Evolutionary conservation across 768 basidiomycete species (phyloP), one percentile per base, ranked within the genome.

Genomic region (Artomyces pyxidatus): DNA sequence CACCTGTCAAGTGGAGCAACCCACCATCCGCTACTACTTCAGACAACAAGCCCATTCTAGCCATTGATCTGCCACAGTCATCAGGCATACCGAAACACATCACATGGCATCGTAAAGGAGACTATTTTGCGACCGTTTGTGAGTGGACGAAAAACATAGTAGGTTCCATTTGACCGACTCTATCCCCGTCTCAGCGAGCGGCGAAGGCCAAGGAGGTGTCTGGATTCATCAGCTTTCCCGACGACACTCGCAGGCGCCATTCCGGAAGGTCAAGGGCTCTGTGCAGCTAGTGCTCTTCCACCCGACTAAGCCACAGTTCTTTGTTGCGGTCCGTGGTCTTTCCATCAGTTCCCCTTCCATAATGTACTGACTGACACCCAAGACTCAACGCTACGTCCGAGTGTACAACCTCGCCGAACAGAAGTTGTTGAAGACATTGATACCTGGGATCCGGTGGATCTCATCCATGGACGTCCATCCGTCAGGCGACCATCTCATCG

Each of bases 381-480:
- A 95, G 92, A 99, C 96, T 6, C 93, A 97, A 64, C 89, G 93
- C 65, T 94, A 96, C 65, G 86, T 99, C 57, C 80, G 94, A 52
- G 65, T 98, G 56, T 99, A 99, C 71, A 93, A 98, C 65, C 76
- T 99, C 23, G 81, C 88, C 25, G 91, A 88, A 59, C 96, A 99
- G 69, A 86, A 88, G 61, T 72, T 98, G 44, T 66, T 97, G 59
- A 96, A 91, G 71, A 94, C 95, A n/a, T 69, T 98, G 39, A 80
- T 75, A 61, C 89, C 94, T n/a, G 94, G 94, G 46, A 88, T 95
- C 55, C 84, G 81, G 63, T 98, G 95, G 95, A 97, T 99, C 62
- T 96, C 93, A 29, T 88, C 81, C 9, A 85, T 99, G 84, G 94
- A 98, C 63, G 78, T 99, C 22, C 96, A 99, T 67, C 90, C 95